Conservation (phyloP, 1,139 yeast genomes). For the Petasospora fabianii region DNA sequence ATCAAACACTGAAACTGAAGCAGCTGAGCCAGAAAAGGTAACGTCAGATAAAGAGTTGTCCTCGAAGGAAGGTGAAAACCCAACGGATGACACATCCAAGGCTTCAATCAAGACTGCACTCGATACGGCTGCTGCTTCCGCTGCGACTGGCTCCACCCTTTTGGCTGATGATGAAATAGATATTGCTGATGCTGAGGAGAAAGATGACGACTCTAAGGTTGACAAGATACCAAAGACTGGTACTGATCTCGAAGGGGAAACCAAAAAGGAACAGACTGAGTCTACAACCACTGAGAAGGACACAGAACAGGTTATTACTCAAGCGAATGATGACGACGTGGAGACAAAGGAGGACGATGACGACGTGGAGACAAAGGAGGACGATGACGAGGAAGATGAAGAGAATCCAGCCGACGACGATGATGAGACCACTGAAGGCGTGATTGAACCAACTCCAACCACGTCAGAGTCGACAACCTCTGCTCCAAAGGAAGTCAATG, state of each 20-base stretch:
- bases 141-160: neutral
- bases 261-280: neutral
- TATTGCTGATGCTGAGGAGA: neutral
- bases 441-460: slow-evolving; percentile 3
- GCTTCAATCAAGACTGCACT: no score
- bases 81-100: neutral
- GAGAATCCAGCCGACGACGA: neutral
- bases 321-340: slow-evolving; percentile 1
- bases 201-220: no score
- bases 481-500: no score
- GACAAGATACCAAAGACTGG: no score
- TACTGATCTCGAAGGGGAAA: neutral
- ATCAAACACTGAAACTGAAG: neutral
- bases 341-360: no score
- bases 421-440: slow-evolving; percentile 1
- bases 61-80: neutral
- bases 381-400: neutral
- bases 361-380: no score
- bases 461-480: no score
- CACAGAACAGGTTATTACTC: no score
- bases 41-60: neutral
- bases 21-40: neutral
- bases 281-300: neutral
- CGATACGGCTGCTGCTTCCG: neutral
- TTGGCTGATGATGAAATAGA: neutral